Base-by-base conservation (phyloP, 192 early-diverging fungal genomes). In the Rhizoclosmatium sp. region DNA sequence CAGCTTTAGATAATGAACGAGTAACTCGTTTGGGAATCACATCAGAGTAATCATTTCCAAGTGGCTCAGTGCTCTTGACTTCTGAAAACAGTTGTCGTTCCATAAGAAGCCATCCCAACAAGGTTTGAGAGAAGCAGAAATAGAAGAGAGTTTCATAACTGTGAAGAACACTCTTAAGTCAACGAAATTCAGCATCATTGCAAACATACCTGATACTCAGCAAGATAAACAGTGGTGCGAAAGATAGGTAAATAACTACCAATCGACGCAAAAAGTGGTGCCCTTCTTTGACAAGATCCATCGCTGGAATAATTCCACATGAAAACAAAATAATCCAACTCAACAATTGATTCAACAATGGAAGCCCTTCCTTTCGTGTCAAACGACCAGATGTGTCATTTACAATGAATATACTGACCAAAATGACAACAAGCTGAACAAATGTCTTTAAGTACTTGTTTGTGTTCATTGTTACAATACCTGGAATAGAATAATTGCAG, bases 181-280 rank as follows among this genome's bases (percentile, higher is more conserved):
- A 31, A 31, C 31, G 31, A 31, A 31, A 31, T 31, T 31, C 31
- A 31, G 31, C 31, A 75, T 31, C 31, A 31, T 31, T 31, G 31
- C 0, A 31, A 31, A 31, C 31, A 31, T 66, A 83, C 82, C 67
- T 85, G n/a, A 94, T 90, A 59, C 93, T 95, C n/a, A 98, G 83
- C 67, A 97, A 81, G 42, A 94, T 87, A 78, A 97, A 95, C 23
- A 93, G 85, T 21, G 95, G 93, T 2, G 93, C 93, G 88, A 98
- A 97, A 5, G 95, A 88, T 61, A 96, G 83, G 76, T 92, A 96
- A 59, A 98, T 93, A 4, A 92, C 90, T 12, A 91, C 87, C 48
- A 98, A 86, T 7, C 97, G 91, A 48, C 94, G 84, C 42, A 96
- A 78, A 69, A 88, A 96, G 79, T 96, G 94, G 78, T 95, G 91